Base-by-base conservation (phyloP, 371 early-diverging fungal species). In the Thermomucor indicae-seudaticae region DNA sequence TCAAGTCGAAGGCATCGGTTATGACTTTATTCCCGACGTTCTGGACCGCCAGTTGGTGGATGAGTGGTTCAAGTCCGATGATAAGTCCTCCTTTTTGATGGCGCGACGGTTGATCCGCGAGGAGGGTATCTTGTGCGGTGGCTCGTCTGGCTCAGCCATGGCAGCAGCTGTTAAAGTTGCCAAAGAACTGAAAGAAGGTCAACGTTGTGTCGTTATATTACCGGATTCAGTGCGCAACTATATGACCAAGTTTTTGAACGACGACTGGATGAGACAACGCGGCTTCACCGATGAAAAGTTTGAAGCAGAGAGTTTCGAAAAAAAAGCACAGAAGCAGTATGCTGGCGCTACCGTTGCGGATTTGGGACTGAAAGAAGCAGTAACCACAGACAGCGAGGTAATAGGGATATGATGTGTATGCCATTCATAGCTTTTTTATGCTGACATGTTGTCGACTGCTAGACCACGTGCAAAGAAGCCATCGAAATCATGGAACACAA, bases 161-260 rank as follows among this genome's bases (percentile, higher is more conserved):
- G 60, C 58, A 25, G 72, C 73, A 40, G 73, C 97, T 8, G 55
- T 95, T 37, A 69, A 88, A 65, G 92, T 88, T 12, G 93, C 92
- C 48, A 90, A 90, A 62, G 64, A 75, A 7, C 74, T 95, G 6
- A 89, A 89, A 54, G 80, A 86, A 39, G 95, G 93, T 52, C 88
- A 95, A 63, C 81, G 90, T 27, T 88, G 89, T 58, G 95, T 96
- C 47, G 96, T 97, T 6, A 75, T 98, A 22, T 75, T 98, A 43
- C 90, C 97, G 23, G 98, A 97, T 71, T 94, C 96, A 0, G 94
- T 96, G 42, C 85, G 96, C 55, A 98, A 98, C 76, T 98, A 98
- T 73, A 96, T 97, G 96, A 90, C 93, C 56, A 97, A 96, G 71
- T 94, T 92, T 71, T 80, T 85, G 67, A 91, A 86, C 64, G 98